A percentile compares a stretch with the other conserved stretches of the same genome.
These are phyloP conservation scores for Lithospermum erythrorhizon DNA, from an alignment of 257 asterid genomes.

Conservation along the genomic window DNA sequence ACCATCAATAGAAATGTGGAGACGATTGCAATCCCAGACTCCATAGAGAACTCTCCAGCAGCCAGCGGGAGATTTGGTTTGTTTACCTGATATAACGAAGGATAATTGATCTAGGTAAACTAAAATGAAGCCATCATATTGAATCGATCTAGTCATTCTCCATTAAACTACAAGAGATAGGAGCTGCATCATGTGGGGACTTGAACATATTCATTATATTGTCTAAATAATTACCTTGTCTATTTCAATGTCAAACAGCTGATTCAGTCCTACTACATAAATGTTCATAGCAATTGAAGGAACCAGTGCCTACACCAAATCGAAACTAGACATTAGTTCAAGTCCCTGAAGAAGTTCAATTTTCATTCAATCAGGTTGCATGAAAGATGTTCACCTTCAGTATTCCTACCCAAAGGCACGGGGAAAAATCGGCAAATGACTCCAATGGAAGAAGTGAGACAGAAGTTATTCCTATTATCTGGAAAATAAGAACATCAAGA, in stretches of 20 bases:
- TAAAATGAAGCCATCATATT: neutral
- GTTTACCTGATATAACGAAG: slow-evolving; percentile 6
- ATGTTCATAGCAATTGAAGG: slow-evolving; percentile 14
- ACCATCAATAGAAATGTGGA: slow-evolving; percentile 9
- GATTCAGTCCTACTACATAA: slow-evolving; percentile 17
- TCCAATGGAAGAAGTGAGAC: slow-evolving; percentile 12
- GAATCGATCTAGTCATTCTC: neutral
- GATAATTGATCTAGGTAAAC: neutral
- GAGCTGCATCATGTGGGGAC: neutral
- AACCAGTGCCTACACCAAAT: slow-evolving; percentile 9
- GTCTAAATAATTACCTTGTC: slow-evolving; percentile 8
- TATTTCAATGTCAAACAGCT: slow-evolving; percentile 13
- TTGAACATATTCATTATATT: neutral
- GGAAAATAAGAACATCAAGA: neutral
- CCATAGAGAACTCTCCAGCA: slow-evolving; percentile 16
- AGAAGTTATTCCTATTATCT: slow-evolving; percentile 14
- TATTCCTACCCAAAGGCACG: slow-evolving; percentile 9
- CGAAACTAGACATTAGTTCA: neutral
- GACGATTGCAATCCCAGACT: slow-evolving; percentile 5
- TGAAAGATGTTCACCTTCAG: slow-evolving; percentile 9
- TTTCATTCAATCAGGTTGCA: neutral
- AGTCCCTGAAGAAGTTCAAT: neutral
- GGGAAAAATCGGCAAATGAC: slow-evolving; percentile 12
- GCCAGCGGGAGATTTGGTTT: slow-evolving; percentile 16
- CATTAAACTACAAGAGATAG: neutral